Conservation (phyloP, 345 rosid genomes). For the Turnera subulata region DNA sequence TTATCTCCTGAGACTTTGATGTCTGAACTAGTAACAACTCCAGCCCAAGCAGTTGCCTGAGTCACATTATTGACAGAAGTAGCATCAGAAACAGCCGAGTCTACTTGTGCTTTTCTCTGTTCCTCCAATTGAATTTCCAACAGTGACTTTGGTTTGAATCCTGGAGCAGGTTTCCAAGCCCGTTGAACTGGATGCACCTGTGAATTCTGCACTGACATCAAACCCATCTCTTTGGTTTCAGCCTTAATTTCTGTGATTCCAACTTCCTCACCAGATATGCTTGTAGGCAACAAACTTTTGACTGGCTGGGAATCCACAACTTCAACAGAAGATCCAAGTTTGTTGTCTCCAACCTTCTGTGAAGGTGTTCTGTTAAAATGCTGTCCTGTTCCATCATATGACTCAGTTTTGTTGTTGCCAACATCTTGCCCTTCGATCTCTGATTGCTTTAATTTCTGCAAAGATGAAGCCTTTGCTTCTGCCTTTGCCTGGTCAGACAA, state of each 20-base stretch:
- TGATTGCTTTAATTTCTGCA: constrained; percentile 42
- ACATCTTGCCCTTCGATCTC: constrained; percentile 36
- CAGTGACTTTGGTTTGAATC: constrained; percentile 86
- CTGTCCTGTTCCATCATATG: constrained; percentile 18
- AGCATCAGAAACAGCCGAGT: constrained; percentile 53
- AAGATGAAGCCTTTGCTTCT: constrained; percentile 31
- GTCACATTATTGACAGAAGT: constrained; percentile 37
- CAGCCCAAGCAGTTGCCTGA: constrained; percentile 69
- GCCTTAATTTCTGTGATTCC: constrained; percentile 33
- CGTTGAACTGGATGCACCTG: constrained; percentile 40
- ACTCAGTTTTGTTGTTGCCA: constrained; percentile 28
- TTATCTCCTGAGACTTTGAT: constrained; percentile 40
- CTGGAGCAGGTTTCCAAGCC: constrained; percentile 99
- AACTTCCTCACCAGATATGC: constrained; percentile 25
- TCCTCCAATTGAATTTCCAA: constrained; percentile 98
- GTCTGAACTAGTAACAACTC: constrained; percentile 59
- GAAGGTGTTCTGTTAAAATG: constrained; percentile 19
- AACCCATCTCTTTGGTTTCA: constrained; percentile 23
- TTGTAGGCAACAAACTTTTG: constrained; percentile 26
- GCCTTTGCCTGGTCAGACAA: constrained; percentile 56
- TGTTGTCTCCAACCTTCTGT: constrained; percentile 25
- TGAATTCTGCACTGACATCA: constrained; percentile 29
- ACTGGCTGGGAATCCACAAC: constrained; percentile 31
- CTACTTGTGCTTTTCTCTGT: constrained; percentile 59
- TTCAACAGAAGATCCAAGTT: constrained; percentile 25